A percentile compares a stretch with the other conserved stretches of the same genome.
Evolutionary conservation across 2,329 filamentous ascomycete species (phyloP).

Genomic region (Xylaria sp.): DNA sequence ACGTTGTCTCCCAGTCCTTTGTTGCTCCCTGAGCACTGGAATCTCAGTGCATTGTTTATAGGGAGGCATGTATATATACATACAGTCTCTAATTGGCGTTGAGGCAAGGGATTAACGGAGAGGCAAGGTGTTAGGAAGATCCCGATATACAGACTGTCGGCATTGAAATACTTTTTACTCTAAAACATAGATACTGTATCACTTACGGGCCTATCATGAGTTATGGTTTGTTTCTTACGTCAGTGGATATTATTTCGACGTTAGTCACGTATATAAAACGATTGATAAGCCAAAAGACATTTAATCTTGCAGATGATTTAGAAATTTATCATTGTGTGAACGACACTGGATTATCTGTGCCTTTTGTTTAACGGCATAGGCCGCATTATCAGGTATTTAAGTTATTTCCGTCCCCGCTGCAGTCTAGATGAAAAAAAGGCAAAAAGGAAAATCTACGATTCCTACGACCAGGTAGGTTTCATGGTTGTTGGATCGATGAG

Average conservation of each 20-base stretch:
- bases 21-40: not conserved
- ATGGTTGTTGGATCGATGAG: not conserved
- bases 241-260: not conserved
- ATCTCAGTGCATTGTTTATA: not conserved
- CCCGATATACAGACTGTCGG: not conserved
- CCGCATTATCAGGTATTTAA: slow-evolving; percentile 13
- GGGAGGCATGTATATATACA: not conserved
- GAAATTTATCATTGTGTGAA: slow-evolving; percentile 14
- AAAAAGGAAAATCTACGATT: slow-evolving; percentile 6
- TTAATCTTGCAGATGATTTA: not conserved
- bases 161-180: not conserved
- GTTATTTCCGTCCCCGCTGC: slow-evolving; percentile 5
- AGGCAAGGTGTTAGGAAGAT: not conserved
- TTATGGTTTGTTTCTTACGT: not conserved
- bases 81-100: not conserved
- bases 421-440: slow-evolving; percentile 25
- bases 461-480: slow-evolving; percentile 24
- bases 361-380: slow-evolving; percentile 13
- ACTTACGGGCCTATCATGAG: not conserved
- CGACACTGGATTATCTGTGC: not conserved
- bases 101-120: not conserved
- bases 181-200: not conserved
- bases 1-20: not conserved
- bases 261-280: not conserved
- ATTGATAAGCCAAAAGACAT: not conserved